phyloP scores from a whole-genome alignment of 495 filamentous ascomycete genomes.

The Cetradonia linearis region DNA sequence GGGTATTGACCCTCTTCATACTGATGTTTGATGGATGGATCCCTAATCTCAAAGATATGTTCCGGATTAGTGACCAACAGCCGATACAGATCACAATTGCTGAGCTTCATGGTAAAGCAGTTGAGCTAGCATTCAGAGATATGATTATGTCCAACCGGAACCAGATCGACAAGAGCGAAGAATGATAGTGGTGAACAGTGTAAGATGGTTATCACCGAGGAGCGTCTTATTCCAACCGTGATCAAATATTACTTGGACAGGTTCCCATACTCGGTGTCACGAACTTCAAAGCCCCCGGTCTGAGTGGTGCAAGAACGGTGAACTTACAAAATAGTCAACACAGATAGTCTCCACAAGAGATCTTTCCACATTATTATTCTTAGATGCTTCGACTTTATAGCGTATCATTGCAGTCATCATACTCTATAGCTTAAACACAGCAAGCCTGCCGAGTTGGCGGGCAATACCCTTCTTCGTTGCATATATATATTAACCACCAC shows the following conservation, averaged over 20 bases:
- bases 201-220: too few species aligned
- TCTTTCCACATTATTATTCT: background rate
- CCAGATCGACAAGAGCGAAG: too few species aligned
- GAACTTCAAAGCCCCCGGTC: background rate
- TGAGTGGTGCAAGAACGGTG: too few species aligned
- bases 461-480: background rate
- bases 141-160: too few species aligned
- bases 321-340: too few species aligned
- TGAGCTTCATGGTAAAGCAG: background rate
- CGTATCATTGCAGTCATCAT: background rate
- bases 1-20: background rate
- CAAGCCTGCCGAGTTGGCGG: background rate
- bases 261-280: background rate
- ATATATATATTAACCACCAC: background rate
- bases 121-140: background rate
- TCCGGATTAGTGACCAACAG: background rate
- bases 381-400: background rate
- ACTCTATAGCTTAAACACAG: background rate
- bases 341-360: background rate
- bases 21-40: background rate
- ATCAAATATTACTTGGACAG: background rate
- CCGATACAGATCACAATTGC: background rate
- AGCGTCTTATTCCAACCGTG: background rate
- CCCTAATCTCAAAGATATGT: background rate
- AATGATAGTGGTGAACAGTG: too few species aligned